phyloP scores from a whole-genome alignment of 352 stramenopile genomes.

The Sclerospora graminicola region DNA sequence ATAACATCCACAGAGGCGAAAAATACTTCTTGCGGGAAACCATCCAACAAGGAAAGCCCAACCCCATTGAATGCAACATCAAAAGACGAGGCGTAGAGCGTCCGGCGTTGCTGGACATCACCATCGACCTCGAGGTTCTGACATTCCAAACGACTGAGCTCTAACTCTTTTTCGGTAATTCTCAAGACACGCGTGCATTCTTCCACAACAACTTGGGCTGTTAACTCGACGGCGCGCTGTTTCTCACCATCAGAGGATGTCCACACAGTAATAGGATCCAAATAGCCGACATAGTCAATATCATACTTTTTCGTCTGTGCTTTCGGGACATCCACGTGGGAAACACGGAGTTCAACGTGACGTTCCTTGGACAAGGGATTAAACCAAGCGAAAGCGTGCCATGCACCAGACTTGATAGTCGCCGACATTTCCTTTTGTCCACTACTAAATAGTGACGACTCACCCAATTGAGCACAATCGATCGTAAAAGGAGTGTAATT shows the following conservation, averaged over 20 bases:
- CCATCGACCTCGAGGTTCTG: slow-evolving; percentile 52
- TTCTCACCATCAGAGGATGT: slow-evolving; percentile 36
- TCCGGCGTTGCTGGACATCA: slow-evolving; percentile 69
- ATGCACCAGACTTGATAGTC: slow-evolving; percentile 54
- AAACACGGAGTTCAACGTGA: slow-evolving; percentile 53
- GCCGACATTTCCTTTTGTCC: slow-evolving; percentile 39
- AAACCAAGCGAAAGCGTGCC: slow-evolving; percentile 78
- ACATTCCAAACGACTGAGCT: slow-evolving; percentile 55
- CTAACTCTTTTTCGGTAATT: slow-evolving; percentile 72
- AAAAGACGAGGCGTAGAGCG: slow-evolving; percentile 74
- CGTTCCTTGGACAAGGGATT: slow-evolving; percentile 80
- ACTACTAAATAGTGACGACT: slow-evolving; percentile 54
- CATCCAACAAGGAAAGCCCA: slow-evolving; percentile 68
- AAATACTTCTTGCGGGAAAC: slow-evolving; percentile 73
- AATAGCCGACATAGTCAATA: slow-evolving; percentile 72
- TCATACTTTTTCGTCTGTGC: slow-evolving; percentile 68
- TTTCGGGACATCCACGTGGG: slow-evolving; percentile 42
- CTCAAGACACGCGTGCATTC: slow-evolving; percentile 73
- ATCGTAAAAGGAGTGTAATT: slow-evolving; percentile 82
- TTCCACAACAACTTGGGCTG: slow-evolving; percentile 73
- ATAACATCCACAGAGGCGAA: slow-evolving; percentile 73
- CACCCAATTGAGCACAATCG: slow-evolving; percentile 59
- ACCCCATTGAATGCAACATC: slow-evolving; percentile 72
- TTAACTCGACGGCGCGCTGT: slow-evolving; percentile 41
- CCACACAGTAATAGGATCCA: slow-evolving; percentile 56